Base-by-base conservation (phyloP, 371 early-diverging fungal species). In the Globomyces sp. region DNA sequence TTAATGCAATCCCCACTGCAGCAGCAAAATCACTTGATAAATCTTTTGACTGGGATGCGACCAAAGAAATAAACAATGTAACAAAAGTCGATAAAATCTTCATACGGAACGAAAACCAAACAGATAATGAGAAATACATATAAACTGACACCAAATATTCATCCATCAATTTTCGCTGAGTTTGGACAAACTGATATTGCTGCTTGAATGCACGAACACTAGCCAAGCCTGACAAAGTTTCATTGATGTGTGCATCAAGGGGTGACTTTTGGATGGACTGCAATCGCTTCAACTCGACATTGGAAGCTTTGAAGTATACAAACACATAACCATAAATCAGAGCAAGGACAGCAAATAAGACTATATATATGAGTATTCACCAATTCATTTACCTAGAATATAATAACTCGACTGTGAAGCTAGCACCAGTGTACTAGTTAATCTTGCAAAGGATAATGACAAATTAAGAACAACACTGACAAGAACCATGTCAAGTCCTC, bases 241-340 rank as follows among this genome's bases (percentile, higher is more conserved):
- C 66, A 41, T 9, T 41, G 37, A 64, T 64, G 1, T 58, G 58
- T 2, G 74, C 71, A 47, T 66, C 65, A 2, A 74, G 58, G 8
- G 74, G 74, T 9, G 68, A 67, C 42, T 68, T 46, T 4, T 82
- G 76, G 10, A 88, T 79, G 2, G 87, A 82, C 40, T 90, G 90
- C 64, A 92, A 76, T 1, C 93, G 82, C 69, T 89, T 89, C 36
- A 92, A 70, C 64, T 92, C 92, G 48, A 69, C 64, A 60, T 67
- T 67, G 2, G 68, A 50, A 1, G 58, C n/a, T 11, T 62, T 59
- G 65, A 47, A 76, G 57, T 64, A 71, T 34, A 34, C 42, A 65
- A 71, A 76, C 73, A 67, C 51, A 65, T 66, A 2, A 69, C 70
- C 71, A 47, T 71, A 51, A 52, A 63, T 5, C 34, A 5, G 13